phyloP scores from a whole-genome alignment of 495 filamentous ascomycete genomes.

The Amorphotheca resinae region DNA sequence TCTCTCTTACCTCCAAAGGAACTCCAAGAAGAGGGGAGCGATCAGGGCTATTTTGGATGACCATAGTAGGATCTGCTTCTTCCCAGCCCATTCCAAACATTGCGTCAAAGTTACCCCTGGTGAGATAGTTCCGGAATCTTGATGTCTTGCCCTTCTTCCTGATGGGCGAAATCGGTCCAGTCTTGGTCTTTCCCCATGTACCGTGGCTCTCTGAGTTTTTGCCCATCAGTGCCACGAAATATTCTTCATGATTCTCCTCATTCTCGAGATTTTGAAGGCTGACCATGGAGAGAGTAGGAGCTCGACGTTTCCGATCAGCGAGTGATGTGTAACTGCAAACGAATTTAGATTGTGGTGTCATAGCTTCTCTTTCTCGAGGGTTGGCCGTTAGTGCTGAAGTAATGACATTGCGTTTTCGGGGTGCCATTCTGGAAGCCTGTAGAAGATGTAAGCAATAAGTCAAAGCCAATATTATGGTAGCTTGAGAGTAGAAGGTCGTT shows the following conservation, averaged over 20 bases:
- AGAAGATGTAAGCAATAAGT: too few species aligned
- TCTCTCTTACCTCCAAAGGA: slow-evolving; percentile 11
- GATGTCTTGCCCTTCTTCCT: background rate
- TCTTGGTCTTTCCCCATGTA: background rate
- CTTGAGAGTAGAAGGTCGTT: too few species aligned
- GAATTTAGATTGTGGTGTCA: background rate
- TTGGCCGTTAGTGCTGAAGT: too few species aligned
- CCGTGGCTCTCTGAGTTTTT: background rate
- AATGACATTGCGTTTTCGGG: too few species aligned
- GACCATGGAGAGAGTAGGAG: background rate
- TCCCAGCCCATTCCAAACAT: background rate
- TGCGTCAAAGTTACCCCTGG: background rate
- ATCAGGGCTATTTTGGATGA: slow-evolving; percentile 1
- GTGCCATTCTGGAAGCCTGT: too few species aligned
- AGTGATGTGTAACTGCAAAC: background rate
- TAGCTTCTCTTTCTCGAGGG: background rate
- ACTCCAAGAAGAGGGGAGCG: slow-evolving; percentile 8
- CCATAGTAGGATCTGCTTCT: background rate
- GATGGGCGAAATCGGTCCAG: background rate
- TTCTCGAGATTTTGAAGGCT: background rate
- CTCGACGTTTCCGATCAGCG: background rate
- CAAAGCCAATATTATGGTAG: too few species aligned
- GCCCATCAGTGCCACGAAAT: background rate
- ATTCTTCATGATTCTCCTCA: background rate
- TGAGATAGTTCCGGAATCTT: background rate